Conservation (phyloP, 2,329 filamentous ascomycete genomes). For the Microdochium trichocladiopsis region DNA sequence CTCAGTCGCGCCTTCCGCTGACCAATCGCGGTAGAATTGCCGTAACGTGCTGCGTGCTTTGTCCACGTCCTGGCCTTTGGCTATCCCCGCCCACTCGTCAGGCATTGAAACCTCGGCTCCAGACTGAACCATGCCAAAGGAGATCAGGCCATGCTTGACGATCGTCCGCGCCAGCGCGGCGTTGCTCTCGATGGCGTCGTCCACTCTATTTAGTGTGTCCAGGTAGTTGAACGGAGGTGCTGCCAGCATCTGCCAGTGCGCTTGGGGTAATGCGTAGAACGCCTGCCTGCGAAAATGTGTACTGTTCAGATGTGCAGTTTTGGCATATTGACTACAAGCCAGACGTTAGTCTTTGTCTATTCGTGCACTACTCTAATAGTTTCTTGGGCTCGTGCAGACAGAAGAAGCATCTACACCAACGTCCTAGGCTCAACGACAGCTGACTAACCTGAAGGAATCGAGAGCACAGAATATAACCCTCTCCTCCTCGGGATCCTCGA, state of each 20-base stretch:
- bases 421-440: too few species aligned
- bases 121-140: conserved; percentile 47
- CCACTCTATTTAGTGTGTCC: conserved; percentile 69
- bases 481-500: conserved; percentile 72
- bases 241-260: conserved; percentile 78
- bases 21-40: conserved; percentile 96
- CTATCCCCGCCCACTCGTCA: conserved; percentile 60
- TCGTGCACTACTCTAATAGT: too few species aligned
- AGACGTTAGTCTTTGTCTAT: conserved; percentile 4
- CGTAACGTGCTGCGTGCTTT: conserved; percentile 89
- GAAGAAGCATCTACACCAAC: too few species aligned
- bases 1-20: conserved; percentile 66
- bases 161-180: conserved; percentile 77
- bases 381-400: too few species aligned
- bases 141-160: conserved; percentile 58
- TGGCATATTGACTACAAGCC: conserved; percentile 67
- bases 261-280: conserved; percentile 82
- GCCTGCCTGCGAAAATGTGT: conserved; percentile 86
- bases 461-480: conserved; percentile 73
- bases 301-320: conserved; percentile 78
- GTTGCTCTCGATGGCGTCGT: conserved; percentile 84
- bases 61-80: conserved; percentile 70
- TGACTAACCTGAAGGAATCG: conserved; percentile 79
- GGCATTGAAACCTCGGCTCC: conserved; percentile 37
- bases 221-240: conserved; percentile 77